These are phyloP conservation scores for Avena eriantha DNA, from an alignment of 176 grass and related monocot species.

Conservation along the genomic window DNA sequence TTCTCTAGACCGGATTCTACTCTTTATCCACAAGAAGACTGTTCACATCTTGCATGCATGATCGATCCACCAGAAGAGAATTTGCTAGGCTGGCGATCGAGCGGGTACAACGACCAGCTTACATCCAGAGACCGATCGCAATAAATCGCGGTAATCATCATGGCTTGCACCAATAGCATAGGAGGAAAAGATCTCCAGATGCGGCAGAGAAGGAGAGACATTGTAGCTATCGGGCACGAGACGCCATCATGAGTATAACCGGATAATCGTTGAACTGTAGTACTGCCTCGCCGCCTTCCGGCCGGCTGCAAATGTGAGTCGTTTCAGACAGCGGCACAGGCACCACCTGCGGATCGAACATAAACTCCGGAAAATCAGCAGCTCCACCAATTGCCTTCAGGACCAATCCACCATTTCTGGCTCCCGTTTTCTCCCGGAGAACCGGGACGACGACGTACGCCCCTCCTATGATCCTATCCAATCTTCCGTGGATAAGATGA, in stretches of 20 bases:
- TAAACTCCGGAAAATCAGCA: neutral
- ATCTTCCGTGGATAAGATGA: slow-evolving; percentile 22
- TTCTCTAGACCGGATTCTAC: neutral
- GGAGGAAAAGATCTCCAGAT: neutral
- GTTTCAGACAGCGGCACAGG: neutral
- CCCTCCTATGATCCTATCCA: neutral
- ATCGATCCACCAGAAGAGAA: neutral
- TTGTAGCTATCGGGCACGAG: neutral
- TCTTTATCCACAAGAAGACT: neutral
- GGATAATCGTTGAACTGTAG: neutral
- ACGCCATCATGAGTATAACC: neutral
- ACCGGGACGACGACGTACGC: neutral
- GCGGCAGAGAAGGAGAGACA: slow-evolving; percentile 7
- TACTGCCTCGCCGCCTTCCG: neutral
- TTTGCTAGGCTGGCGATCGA: neutral
- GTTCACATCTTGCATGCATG: neutral
- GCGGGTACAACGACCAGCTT: neutral
- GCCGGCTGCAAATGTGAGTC: neutral
- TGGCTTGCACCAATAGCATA: neutral
- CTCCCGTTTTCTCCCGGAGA: neutral
- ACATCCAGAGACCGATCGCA: neutral
- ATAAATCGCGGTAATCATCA: neutral
- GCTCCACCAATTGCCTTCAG: neutral
- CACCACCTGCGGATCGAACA: neutral
- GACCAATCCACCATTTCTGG: neutral